Evolutionary conservation across 306 rosid genomes (phyloP), one percentile per base, ranked within the genome.

Genomic region (Mimosa bimucronata): DNA sequence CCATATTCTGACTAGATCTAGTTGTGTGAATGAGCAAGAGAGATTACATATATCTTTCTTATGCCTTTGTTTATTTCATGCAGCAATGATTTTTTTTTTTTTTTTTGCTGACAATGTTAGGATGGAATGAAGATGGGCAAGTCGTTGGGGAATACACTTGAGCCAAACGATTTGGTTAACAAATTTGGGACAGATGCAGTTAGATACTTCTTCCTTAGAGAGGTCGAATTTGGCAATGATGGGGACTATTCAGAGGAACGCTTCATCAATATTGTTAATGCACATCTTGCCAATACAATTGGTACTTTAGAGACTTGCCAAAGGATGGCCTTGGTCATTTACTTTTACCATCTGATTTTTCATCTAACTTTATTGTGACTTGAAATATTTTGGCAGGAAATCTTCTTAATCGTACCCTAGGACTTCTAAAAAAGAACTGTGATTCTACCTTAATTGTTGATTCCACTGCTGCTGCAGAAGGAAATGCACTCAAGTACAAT

Each of bases 61-160:
- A 70, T 78, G 52, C 73, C 70, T 57, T 85, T 81, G 88, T 93
- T 87, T 69, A 88, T 87, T 84, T 91, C 84, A 92, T 89, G 90
- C 93, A 85, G 90, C 92, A 81, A 85, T 83, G 80, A 77, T 80
- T 94, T 90, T 88, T 92, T 88, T 89, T 86, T 83, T 86, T 85
- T 90, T 87, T 14, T 90, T 87, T 14, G 3, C 0, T 12, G 90
- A 73, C 84, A 80, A 81, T 89, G 88, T 82, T 91, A 95, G 99
- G 99, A 93, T 90, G 99, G 99, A 80, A 84, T 91, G 99, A 95
- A 95, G 88, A 93, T 95, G 99, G 99, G 99, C 71, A 92, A 95
- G 81, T 89, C 99, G 8, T 85, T 93, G 38, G 99, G 99, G 61
- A 95, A 95, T 86, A 95, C 98, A n/a, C 94, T 91, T 77, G 99